Base-by-base conservation (phyloP, 371 early-diverging fungal species). In the Syncephalastrum contaminatum region DNA sequence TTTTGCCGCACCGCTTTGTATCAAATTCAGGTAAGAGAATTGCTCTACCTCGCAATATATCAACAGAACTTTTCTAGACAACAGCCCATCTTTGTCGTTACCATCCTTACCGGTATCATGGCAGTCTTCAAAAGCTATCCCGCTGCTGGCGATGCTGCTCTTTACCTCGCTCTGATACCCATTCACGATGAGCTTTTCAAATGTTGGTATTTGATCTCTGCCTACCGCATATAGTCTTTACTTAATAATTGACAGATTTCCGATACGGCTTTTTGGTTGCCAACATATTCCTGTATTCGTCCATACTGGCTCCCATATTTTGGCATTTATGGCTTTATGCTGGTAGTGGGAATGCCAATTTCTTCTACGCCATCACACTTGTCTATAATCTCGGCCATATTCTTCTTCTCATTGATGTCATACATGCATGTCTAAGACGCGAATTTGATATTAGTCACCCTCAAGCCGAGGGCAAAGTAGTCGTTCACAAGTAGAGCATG, bases 271-370 rank as follows among this genome's bases (percentile, higher is more conserved):
- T 84, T 48, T 64, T 87, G 49, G 73, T 84, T 8, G 69, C 74
- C 46, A 88, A 86, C 44, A 60, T 91, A 41, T 85, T 91, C 43
- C 24, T 87, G 15, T 91, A 86, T 63, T 86, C 91, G 2, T 75
- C 88, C 2, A 72, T 90, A 4, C 72, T 98, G 45, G 88, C 90
- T 0, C 97, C 97, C 4, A 84, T 94, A 20, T 95, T 96, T 60
- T 92, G 92, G 89, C 84, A 94, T 58, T 72, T 96, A 43, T 98
- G 97, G 97, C 84, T 96, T 30, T 92, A 93, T 71, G 85, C 88
- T 15, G 96, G 95, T 7, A 89, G 90, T 54, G 98, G 97, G 20
- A 98, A 98, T 75, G 94, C 96, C 53, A 98, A 98, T 71, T 98
- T 97, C 66, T 96, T 91, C 66, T 98, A 96, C 62, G 95, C 97